Evolutionary conservation across 176 grass and related monocot species (phyloP), one percentile per base, ranked within the genome.

Genomic region (Lolium perenne): DNA sequence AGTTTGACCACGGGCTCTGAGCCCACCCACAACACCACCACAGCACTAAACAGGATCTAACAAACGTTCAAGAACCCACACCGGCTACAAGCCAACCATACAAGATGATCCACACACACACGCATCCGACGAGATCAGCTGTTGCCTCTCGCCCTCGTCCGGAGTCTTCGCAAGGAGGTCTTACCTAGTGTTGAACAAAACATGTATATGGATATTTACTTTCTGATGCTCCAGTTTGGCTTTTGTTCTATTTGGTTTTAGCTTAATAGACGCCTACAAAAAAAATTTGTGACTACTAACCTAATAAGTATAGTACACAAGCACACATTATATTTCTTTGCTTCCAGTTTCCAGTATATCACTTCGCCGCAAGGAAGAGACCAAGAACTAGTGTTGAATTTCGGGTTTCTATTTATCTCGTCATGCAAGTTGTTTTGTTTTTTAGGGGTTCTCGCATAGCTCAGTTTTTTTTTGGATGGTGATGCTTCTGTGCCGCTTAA

Each of bases 401-500:
- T 15, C 4, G 17, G 12, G 18, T 82, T 79, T 80, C n/a, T 18
- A 26, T 15, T 21, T 76, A 46, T 71, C 35, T 87, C 23, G 59
- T 2, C 83, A 0, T 84, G 76, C 40, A 75, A n/a, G n/a, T 5
- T 86, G 81, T 49, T 38, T 46, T 81, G 16, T 65, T 80, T 59
- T 83, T 58, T 64, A 95, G 89, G 93, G 93, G 76, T 74, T 93
- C 93, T 77, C 0, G 18, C 47, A 85, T 93, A 59, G 89, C 93
- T 0, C 82, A 95, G 47, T 98, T 95, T 90, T 89, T 89, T 98
- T 86, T 83, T 86, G 56, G 89, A 92, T 79, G 89, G 89, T 77
- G 83, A 93, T 79, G 46, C 61, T 17, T 66, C 21, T 73, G 93
- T 91, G 13, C 95, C 89, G 2, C 70, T 93, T 73, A 91, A 85